Conservation (phyloP, 1,284 basidiomycete genomes). For the Cystobasidium sp. region DNA sequence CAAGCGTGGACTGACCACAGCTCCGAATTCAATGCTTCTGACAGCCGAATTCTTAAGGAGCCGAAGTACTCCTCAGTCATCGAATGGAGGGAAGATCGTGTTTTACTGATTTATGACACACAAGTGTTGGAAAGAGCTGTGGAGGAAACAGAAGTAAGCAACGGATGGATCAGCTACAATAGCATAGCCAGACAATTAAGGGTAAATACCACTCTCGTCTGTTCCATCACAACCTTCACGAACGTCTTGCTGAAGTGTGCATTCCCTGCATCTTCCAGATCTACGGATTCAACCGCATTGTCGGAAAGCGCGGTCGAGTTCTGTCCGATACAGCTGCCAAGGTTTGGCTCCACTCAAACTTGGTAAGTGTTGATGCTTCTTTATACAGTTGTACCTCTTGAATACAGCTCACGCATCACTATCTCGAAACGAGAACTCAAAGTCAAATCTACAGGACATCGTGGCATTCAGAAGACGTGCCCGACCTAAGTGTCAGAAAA, state of each 20-base stretch:
- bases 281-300: conserved; percentile 1
- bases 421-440: neutral
- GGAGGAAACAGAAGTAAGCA: neutral
- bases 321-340: neutral
- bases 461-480: neutral
- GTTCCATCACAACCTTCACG: too few species aligned
- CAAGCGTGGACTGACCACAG: neutral
- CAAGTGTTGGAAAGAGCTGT: neutral
- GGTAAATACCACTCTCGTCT: neutral
- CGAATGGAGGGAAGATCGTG: neutral
- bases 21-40: too few species aligned
- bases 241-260: neutral
- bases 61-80: neutral
- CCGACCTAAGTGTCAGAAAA: neutral
- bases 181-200: conserved; percentile 16
- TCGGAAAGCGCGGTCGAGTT: neutral
- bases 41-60: neutral
- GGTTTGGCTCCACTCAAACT: neutral
- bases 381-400: neutral
- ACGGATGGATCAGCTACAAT: neutral
- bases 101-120: neutral
- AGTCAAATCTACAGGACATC: neutral
- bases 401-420: neutral
- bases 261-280: neutral
- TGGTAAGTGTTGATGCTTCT: neutral